Evolutionary conservation across 225 moss, liverwort and hornwort genomes (phyloP).

Genomic region (Pseudisothecium myosuroides): DNA sequence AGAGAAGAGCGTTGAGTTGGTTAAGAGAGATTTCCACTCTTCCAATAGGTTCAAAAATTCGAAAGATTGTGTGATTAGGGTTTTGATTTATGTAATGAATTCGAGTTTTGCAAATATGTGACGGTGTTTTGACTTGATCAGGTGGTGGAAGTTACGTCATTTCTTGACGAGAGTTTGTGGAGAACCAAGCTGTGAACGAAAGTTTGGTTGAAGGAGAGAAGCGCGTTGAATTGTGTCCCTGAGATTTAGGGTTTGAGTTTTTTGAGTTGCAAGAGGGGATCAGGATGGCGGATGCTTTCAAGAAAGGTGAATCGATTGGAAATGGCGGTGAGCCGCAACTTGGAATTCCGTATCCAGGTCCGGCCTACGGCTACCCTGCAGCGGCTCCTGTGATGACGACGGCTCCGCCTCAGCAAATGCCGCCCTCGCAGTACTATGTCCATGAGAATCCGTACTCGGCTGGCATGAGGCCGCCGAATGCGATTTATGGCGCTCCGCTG

Average conservation of each 20-base stretch:
- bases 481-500: conserved; percentile 57
- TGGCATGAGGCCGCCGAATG: conserved; percentile 68
- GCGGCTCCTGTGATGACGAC: conserved; percentile 26
- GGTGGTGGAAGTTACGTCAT: not conserved
- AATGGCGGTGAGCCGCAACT: conserved; percentile 6
- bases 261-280: not conserved
- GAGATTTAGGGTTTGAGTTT: not conserved
- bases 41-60: not conserved
- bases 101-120: not conserved
- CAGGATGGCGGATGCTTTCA: not conserved
- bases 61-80: not conserved
- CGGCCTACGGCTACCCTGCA: conserved; percentile 25
- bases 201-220: not conserved
- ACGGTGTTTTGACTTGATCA: not conserved
- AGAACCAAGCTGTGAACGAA: not conserved
- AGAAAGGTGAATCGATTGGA: not conserved
- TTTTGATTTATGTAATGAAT: not conserved
- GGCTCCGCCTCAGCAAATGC: conserved; percentile 51
- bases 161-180: not conserved
- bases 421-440: conserved; percentile 30
- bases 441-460: conserved; percentile 50
- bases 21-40: no score
- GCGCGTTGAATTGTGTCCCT: not conserved
- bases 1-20: not conserved
- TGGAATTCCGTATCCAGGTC: conserved; percentile 22